phyloP scores from a whole-genome alignment of 2,329 filamentous ascomycete genomes.

The Xylaria sp. region DNA sequence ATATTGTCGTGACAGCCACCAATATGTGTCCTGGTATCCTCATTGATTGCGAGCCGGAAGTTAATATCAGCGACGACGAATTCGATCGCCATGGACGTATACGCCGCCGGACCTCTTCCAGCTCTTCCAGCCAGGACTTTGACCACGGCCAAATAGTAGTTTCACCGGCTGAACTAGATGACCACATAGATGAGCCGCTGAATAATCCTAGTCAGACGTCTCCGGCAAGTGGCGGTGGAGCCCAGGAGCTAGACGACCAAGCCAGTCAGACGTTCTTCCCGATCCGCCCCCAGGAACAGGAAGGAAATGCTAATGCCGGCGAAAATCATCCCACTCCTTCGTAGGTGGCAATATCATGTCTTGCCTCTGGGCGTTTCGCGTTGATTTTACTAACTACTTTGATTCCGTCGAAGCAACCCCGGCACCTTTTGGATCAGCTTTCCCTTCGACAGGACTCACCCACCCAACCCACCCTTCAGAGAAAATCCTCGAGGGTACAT shows the following conservation, averaged over 20 bases:
- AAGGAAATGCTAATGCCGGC: background rate
- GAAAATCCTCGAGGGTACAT: background rate
- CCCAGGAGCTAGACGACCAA: constrained; percentile 1
- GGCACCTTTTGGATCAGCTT: background rate
- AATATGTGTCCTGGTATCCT: constrained; percentile 18
- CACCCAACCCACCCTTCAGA: background rate
- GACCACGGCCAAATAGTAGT: background rate
- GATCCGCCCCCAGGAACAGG: background rate
- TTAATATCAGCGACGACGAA: background rate
- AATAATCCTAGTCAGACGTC: background rate
- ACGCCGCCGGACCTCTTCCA: background rate
- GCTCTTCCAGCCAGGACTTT: background rate
- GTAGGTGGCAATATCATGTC: constrained; percentile 10
- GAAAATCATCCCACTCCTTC: no score
- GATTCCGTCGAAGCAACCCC: background rate
- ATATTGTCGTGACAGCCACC: constrained; percentile 1
- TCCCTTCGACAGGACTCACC: background rate
- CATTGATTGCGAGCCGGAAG: background rate
- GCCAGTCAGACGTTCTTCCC: background rate
- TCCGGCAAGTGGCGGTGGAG: background rate
- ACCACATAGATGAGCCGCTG: background rate
- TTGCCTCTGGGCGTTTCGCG: background rate
- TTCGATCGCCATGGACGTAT: background rate
- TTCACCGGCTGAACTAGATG: background rate
- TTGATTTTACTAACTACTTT: constrained; percentile 3